Evolutionary conservation across 2,329 filamentous ascomycete genomes (phyloP), one percentile per base, ranked within the genome.

Genomic region (Alternaria arbusti): DNA sequence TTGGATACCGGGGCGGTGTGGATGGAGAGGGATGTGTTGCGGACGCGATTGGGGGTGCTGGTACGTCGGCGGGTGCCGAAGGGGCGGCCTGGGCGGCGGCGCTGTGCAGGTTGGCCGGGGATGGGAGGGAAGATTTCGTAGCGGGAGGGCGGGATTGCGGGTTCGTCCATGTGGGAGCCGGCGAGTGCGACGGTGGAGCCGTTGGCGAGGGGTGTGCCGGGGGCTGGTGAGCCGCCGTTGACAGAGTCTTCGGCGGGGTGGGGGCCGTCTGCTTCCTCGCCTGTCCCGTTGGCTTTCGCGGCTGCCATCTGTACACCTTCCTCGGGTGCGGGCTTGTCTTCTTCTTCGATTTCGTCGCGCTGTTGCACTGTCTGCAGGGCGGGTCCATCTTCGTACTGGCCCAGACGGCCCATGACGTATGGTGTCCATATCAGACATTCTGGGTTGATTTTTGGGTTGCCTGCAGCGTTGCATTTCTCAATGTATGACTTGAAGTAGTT

Each of bases 371-470:
- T 91, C 68, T 93, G 94, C 59, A 98, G 83, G 7, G 90, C 87
- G 6, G 92, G 92, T 6, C 90, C 92, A 54, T 94, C 87, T 75
- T 97, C 93, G 72, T 96, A 95, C 72, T 93, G 92, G 5, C 90
- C 91, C 36, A 91, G 88, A 49, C 93, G 89, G 25, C 96, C 95
- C 94, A 97, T 98, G 45, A 98, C 90, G 78, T 97, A 99, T 0
- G 96, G 96, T 13, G 94, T 97, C 96, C 96, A 99, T 11, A 94
- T 91, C 25, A 99, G 85, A 17, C 89, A 89, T 47, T 91, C 89
- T 0, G 91, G 88, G 69, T 96, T 91, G 36, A 99, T 87, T 72
- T 89, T 91, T 22, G 97, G 92, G 70, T 97, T 96, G 10, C 91
- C 90, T 76, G 97, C 97, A 52, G 87, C 86, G 75, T 97, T 92